Evolutionary conservation across 1,139 yeast genomes (phyloP).

Genomic region (Yamadazyma jaroonii): DNA sequence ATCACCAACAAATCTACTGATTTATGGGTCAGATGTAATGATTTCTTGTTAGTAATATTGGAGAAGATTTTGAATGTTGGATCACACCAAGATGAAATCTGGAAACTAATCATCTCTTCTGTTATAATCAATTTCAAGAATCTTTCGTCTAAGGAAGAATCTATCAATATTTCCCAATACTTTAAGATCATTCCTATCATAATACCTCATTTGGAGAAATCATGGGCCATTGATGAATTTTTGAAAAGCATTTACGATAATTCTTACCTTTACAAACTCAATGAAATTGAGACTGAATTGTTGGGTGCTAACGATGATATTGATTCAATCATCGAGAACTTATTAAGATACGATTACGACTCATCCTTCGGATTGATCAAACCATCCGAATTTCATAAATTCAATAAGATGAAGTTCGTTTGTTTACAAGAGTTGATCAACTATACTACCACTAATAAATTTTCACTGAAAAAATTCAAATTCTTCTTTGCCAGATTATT

Average conservation of each 20-base stretch:
- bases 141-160: constrained; percentile 37
- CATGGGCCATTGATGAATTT: constrained; percentile 36
- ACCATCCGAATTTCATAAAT: constrained; percentile 20
- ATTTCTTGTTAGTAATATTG: constrained; percentile 25
- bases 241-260: constrained; percentile 32
- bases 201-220: constrained; percentile 32
- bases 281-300: constrained; percentile 25
- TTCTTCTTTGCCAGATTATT: constrained; percentile 30
- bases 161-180: constrained; percentile 49
- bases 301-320: constrained; percentile 10
- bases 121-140: constrained; percentile 40
- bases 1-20: constrained; percentile 27
- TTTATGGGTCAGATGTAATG: constrained; percentile 47
- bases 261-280: constrained; percentile 35
- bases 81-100: constrained; percentile 26
- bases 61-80: constrained; percentile 11
- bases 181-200: constrained; percentile 38
- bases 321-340: constrained; percentile 14
- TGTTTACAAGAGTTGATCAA: constrained; percentile 34
- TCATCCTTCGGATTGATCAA: constrained; percentile 33
- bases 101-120: constrained; percentile 45
- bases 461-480: constrained; percentile 20
- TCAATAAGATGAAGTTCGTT: constrained; percentile 25
- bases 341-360: constrained; percentile 24
- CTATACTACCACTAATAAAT: constrained; percentile 16